These are phyloP conservation scores for Eremothecium gossypii DNA, from an alignment of 1,139 yeast genomes.

Conservation along the genomic window DNA sequence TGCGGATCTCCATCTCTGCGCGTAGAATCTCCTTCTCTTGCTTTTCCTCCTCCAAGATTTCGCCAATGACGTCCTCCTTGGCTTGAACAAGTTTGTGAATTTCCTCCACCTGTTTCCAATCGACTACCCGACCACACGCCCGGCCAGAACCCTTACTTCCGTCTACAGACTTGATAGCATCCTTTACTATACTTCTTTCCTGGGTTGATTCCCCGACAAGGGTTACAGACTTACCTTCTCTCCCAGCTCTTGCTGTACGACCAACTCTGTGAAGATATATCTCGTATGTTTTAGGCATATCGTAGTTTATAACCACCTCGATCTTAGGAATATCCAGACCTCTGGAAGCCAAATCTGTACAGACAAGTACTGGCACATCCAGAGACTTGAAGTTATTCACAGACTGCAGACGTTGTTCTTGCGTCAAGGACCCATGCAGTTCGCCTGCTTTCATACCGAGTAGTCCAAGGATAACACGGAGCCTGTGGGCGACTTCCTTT, in stretches of 20 bases:
- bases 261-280: conserved; percentile 95
- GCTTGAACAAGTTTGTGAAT: conserved; percentile 50
- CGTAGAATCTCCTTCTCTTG: conserved; percentile 73
- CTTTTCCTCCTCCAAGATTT: conserved; percentile 79
- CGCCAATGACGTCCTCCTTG: conserved; percentile 55
- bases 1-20: conserved; percentile 85
- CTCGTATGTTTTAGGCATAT: conserved; percentile 90
- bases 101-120: conserved; percentile 75
- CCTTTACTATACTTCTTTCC: conserved; percentile 83
- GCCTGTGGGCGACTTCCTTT: conserved; percentile 80
- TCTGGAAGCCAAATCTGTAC: conserved; percentile 98
- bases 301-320: conserved; percentile 86
- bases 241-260: conserved; percentile 98
- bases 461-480: conserved; percentile 77
- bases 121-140: conserved; percentile 74
- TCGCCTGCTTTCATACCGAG: conserved; percentile 85
- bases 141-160: conserved; percentile 37
- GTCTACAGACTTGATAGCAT: conserved; percentile 60
- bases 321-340: conserved; percentile 98
- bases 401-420: conserved; percentile 86
- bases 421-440: conserved; percentile 87
- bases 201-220: conserved; percentile 84
- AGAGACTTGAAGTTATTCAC: conserved; percentile 75
- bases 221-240: conserved; percentile 87
- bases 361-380: conserved; percentile 75